Base-by-base conservation (phyloP, 2,329 filamentous ascomycete species). In the Hypoxylon sp. region DNA sequence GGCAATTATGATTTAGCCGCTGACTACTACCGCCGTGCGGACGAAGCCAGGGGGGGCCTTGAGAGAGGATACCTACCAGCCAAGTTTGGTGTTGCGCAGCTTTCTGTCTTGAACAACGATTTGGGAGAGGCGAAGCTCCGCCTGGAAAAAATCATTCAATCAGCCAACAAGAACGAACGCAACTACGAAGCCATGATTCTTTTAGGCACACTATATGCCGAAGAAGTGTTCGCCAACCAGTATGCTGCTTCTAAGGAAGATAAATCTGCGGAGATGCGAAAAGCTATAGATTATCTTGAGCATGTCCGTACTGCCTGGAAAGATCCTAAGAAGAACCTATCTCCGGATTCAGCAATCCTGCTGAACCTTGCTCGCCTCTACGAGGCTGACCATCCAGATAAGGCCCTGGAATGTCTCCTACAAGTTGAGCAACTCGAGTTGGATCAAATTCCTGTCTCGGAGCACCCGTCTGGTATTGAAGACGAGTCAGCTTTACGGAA, bases 361-460 rank as follows among this genome's bases (percentile, higher is more conserved):
- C 87, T 99, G 26, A 98, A 98, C 73, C 88, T 99, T 39, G 93
- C 96, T 22, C 90, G 95, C 24, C 87, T 99, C 0, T 98, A 98
- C 77, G 97, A 99, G 81, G 85, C 81, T 3, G 92, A 95, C 4
- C 87, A 91, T 24, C 93, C 96, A 0, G 94, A 98, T 26, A 97
- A 96, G 82, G 96, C 94, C 62, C 85, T 98, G 63, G 92, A 96
- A 78, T 98, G 95, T 76, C 86, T 99, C 44, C 90, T 93, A 72
- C 94, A 98, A 77, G 94, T 98, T 5, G 95, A 98, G 79, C 90
- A 97, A 78, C 87, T 98, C 74, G 94, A 98, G 77, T 80, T 97
- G 19, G 91, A 93, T 46, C 92, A 92, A 70, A 88, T 97, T 46
- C 88, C 90, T 0, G 86, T 91, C 17, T 89, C 91, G 10, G 91